phyloP scores from a whole-genome alignment of 2,329 filamentous ascomycete species.

The Pyrenochaeta sp. region DNA sequence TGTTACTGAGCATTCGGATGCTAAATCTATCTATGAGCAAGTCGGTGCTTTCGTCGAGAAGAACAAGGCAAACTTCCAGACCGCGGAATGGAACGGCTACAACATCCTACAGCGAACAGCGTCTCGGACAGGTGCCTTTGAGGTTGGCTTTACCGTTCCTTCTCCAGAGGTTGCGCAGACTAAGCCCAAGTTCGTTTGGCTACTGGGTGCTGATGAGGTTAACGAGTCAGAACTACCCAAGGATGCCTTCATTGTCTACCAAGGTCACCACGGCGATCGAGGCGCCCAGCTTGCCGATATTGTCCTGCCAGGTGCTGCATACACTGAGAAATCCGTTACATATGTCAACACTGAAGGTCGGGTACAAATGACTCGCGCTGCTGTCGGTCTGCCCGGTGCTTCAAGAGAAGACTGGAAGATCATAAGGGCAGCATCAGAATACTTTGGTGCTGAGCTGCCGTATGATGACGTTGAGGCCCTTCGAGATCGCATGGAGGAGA shows the following conservation, averaged over 20 bases:
- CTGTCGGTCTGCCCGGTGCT: slow-evolving; percentile 86
- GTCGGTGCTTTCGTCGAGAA: slow-evolving; percentile 92
- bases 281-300: slow-evolving; percentile 94
- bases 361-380: slow-evolving; percentile 90
- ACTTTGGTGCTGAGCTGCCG: slow-evolving; percentile 82
- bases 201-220: slow-evolving; percentile 94
- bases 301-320: slow-evolving; percentile 90
- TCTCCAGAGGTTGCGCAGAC: slow-evolving; percentile 82
- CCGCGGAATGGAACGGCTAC: slow-evolving; percentile 94
- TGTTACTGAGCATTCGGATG: slow-evolving; percentile 87
- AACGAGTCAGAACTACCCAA: slow-evolving; percentile 86
- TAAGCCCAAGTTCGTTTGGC: slow-evolving; percentile 93
- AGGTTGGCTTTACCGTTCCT: slow-evolving; percentile 91
- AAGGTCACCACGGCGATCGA: slow-evolving; percentile 95
- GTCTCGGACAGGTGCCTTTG: slow-evolving; percentile 90
- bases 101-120: slow-evolving; percentile 95
- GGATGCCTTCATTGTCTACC: slow-evolving; percentile 95
- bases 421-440: slow-evolving; percentile 89
- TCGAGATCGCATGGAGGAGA: slow-evolving; percentile 92
- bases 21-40: slow-evolving; percentile 91
- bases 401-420: slow-evolving; percentile 99
- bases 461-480: slow-evolving; percentile 93
- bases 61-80: slow-evolving; percentile 86
- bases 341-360: slow-evolving; percentile 98
- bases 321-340: slow-evolving; percentile 95